A percentile compares a stretch with the other conserved stretches of the same genome.
phyloP scores from a whole-genome alignment of 1,139 yeast species.

The Dujonia santamariae region DNA sequence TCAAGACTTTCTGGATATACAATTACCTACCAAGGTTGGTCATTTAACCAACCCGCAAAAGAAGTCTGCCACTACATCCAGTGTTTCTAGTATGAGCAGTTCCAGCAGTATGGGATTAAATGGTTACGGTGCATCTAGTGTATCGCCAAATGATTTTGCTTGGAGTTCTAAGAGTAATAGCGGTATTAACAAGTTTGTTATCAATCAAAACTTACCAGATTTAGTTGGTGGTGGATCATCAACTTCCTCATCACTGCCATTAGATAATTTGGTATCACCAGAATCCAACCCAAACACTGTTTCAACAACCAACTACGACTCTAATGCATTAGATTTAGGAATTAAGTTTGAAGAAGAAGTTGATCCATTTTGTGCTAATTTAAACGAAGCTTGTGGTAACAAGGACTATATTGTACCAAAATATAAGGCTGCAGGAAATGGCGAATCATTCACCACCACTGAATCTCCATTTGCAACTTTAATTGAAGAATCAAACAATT shows the following conservation, averaged over 20 bases:
- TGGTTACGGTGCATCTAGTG: slow-evolving; percentile 17
- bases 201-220: slow-evolving; percentile 28
- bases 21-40: slow-evolving; percentile 33
- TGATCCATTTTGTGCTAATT: slow-evolving; percentile 68
- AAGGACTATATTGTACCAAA: slow-evolving; percentile 67
- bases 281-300: slow-evolving; percentile 18
- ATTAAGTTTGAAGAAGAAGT: slow-evolving; percentile 40
- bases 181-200: slow-evolving; percentile 4
- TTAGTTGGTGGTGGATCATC: slow-evolving; percentile 30
- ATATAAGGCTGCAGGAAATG: slow-evolving; percentile 19
- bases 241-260: slow-evolving; percentile 37
- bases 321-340: slow-evolving; percentile 14
- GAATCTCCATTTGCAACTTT: slow-evolving; percentile 19
- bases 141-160: slow-evolving; percentile 26
- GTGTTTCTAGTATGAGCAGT: slow-evolving; percentile 3
- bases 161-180: slow-evolving; percentile 31
- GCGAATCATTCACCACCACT: slow-evolving; percentile 6
- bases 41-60: slow-evolving; percentile 24
- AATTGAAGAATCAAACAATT: slow-evolving; percentile 7
- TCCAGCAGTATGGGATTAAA: slow-evolving; percentile 11
- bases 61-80: slow-evolving; percentile 1
- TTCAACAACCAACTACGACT: slow-evolving; percentile 16
- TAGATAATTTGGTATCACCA: slow-evolving; percentile 39
- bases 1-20: slow-evolving; percentile 33
- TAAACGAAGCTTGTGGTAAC: slow-evolving; percentile 85